Base-by-base conservation (phyloP, 2,329 filamentous ascomycete species). In the Fusarium nanum region DNA sequence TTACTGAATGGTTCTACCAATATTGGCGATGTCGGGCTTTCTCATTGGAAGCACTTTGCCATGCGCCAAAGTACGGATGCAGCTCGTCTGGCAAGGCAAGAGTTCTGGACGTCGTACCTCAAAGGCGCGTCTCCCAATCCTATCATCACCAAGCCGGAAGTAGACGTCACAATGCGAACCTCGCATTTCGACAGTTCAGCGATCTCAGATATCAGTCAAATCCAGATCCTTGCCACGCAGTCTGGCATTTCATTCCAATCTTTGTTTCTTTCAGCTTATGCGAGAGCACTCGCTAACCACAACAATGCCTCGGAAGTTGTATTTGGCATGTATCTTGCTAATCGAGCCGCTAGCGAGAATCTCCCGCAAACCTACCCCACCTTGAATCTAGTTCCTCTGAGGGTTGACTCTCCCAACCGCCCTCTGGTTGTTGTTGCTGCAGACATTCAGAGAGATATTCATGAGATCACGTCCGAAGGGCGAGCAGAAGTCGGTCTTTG, bases 271-370 rank as follows among this genome's bases (percentile, higher is more conserved):
- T 93, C 93, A 0, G 84, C 86, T 0, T 92, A 91, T 68, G 88
- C 92, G 5, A 87, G 85, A 67, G 74, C 78, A 13, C 74, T 82
- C 4, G 74, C 78, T 49, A 32, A 44, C 32, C 54, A 70, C 30
- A 49, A 75, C 8, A 82, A 87, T 41, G 78, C 40, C 4, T n/a
- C 34, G 16, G 41, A 48, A n/a, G 67, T 92, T 3, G 80, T 93
- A 0, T 85, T 97, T 53, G 94, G 94, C 3, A 80, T 97, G 23
- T 98, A 97, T 78, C 86, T 97, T 11, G 92, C 93, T 44, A 97
- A 97, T 77, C 87, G 93, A 54, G 85, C 86, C 0, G 79, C 85
- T 9, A 79, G 85, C 11, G 81, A 84, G 5, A 76, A 89, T 2
- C 81, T 87, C 4, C 76, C 82, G 0, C 69, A 72, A 0, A 81